Evolutionary conservation across 106 monocot genomes (phyloP).

Genomic region (Dactylorhiza incarnata): DNA sequence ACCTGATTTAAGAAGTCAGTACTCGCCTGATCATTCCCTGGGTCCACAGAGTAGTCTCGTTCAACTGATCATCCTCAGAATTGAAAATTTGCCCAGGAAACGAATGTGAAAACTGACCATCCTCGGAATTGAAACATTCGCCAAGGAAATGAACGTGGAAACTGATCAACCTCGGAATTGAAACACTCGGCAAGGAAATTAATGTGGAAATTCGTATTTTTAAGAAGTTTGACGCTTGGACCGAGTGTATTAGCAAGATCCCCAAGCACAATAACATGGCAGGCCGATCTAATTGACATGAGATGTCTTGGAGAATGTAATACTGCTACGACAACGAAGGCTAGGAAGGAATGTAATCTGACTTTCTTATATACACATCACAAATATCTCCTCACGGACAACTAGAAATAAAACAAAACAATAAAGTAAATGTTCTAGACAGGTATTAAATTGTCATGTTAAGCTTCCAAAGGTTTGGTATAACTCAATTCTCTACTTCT

Average conservation of each 20-base stretch:
- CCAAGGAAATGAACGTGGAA: slow-evolving; percentile 23
- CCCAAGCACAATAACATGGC: slow-evolving; percentile 33
- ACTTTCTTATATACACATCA: no score
- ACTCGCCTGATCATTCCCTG: slow-evolving; percentile 11
- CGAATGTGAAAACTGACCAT: slow-evolving; percentile 18
- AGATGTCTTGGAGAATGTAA: no score
- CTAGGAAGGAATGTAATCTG: no score
- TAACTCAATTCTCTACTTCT: no score
- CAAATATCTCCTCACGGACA: no score
- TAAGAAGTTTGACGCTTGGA: slow-evolving; percentile 18
- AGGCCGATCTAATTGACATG: no score
- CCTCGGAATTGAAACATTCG: slow-evolving; percentile 43
- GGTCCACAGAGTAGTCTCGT: slow-evolving; percentile 41
- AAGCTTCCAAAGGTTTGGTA: no score
- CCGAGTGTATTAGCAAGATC: slow-evolving; percentile 56
- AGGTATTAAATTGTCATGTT: no score
- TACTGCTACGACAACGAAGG: no score
- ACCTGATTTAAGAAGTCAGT: neutral
- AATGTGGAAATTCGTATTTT: slow-evolving; percentile 20
- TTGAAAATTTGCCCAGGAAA: slow-evolving; percentile 34
- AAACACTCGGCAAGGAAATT: slow-evolving; percentile 43
- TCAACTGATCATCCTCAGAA: slow-evolving; percentile 37
- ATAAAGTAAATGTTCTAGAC: no score
- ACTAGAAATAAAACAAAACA: no score
- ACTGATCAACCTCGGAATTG: slow-evolving; percentile 28